A percentile compares a stretch with the other conserved stretches of the same genome.
These are phyloP conservation scores for Globisporangium spinosum DNA, from an alignment of 352 stramenopile species.

Conservation along the genomic window DNA sequence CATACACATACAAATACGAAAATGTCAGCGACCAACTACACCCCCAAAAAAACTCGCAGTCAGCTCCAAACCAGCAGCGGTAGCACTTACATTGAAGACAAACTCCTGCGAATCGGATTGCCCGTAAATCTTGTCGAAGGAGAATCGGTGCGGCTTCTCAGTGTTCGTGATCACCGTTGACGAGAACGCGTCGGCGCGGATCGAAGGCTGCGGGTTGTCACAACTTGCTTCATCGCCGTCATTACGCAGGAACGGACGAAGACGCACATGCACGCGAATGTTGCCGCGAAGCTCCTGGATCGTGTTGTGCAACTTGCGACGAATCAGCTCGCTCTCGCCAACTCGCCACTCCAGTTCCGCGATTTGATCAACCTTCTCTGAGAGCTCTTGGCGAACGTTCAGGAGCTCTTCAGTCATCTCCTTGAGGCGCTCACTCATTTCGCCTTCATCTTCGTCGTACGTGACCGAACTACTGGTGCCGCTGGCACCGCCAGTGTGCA, in stretches of 20 bases:
- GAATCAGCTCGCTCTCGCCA: conserved; percentile 60
- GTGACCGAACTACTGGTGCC: conserved; percentile 10
- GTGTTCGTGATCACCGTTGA: conserved; percentile 71
- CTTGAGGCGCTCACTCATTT: conserved; percentile 47
- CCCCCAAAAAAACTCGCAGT: background rate
- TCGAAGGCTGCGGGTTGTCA: conserved; percentile 47
- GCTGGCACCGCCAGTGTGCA: conserved; percentile 2
- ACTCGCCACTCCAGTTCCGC: conserved; percentile 61
- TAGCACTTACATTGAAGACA: conserved; percentile 78
- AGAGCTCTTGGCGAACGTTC: conserved; percentile 54
- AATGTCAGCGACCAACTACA: background rate
- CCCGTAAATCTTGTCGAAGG: conserved; percentile 97
- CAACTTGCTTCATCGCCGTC: conserved; percentile 57
- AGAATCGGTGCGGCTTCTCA: conserved; percentile 88
- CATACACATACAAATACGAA: background rate
- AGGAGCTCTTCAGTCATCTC: conserved; percentile 74
- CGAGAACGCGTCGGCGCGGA: conserved; percentile 65
- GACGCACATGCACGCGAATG: conserved; percentile 96
- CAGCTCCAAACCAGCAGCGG: conserved; percentile 14
- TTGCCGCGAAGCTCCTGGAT: conserved; percentile 99
- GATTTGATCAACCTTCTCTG: conserved; percentile 58
- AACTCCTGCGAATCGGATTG: conserved; percentile 93
- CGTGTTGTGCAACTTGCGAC: conserved; percentile 98
- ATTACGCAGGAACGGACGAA: conserved; percentile 90
- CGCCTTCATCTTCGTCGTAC: conserved; percentile 38